Conservation (phyloP, 2,329 filamentous ascomycete species). For the Penicillium expansum region DNA sequence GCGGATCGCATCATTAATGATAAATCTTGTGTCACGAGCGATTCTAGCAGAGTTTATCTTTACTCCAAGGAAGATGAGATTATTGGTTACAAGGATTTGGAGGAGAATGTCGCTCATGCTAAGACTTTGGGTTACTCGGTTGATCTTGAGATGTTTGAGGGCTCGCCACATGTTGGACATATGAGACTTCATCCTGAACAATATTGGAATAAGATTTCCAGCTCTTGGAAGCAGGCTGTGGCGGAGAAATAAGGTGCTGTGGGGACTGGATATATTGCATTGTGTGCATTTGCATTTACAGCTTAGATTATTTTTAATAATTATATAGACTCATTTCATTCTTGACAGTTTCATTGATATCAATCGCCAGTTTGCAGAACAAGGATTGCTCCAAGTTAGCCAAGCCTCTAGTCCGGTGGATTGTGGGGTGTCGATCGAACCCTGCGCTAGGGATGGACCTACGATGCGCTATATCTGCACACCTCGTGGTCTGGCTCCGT, state of each 20-base stretch:
- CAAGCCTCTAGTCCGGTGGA: background rate
- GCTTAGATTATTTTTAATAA: constrained; percentile 1
- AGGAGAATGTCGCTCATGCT: constrained; percentile 21
- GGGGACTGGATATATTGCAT: background rate
- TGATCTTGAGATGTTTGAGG: constrained; percentile 54
- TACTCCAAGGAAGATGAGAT: constrained; percentile 29
- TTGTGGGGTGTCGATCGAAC: background rate
- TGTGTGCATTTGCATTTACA: background rate
- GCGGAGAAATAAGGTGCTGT: background rate
- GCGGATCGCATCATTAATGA: constrained; percentile 20
- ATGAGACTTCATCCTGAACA: constrained; percentile 55
- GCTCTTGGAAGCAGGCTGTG: constrained; percentile 19
- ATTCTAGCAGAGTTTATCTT: constrained; percentile 19
- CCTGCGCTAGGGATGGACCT: background rate
- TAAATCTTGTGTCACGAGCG: constrained; percentile 4
- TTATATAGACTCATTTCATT: background rate
- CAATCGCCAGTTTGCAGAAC: background rate
- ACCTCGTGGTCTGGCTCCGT: background rate
- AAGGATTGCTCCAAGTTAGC: background rate
- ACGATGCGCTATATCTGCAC: background rate
- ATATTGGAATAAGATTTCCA: constrained; percentile 52
- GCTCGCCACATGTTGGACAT: constrained; percentile 61
- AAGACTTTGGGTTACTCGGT: constrained; percentile 50
- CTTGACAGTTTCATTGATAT: background rate
- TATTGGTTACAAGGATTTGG: constrained; percentile 24